These are phyloP conservation scores for Suhomyces coccinellae DNA, from an alignment of 1,139 yeast genomes.

Conservation along the genomic window DNA sequence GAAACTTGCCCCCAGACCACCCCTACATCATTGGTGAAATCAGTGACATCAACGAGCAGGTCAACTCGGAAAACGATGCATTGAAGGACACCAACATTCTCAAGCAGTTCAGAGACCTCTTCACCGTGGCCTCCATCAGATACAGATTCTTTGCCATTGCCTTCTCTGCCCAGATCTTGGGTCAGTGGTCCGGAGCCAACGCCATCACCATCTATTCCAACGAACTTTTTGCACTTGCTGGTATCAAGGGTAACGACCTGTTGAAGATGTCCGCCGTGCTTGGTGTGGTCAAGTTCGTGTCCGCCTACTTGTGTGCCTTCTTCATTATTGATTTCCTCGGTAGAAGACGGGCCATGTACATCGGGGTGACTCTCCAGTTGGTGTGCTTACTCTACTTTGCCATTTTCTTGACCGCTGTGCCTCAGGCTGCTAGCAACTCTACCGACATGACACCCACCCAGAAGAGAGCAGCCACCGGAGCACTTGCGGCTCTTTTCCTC, in stretches of 20 bases:
- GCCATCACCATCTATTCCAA: conserved; percentile 50
- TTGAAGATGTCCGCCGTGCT: conserved; percentile 50
- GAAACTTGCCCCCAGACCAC: conserved; percentile 52
- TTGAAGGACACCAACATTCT: conserved; percentile 26
- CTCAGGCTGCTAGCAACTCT: conserved; percentile 38
- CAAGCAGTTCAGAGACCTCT: conserved; percentile 32
- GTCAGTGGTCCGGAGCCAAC: conserved; percentile 67
- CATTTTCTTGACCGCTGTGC: conserved; percentile 47
- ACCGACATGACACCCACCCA: conserved; percentile 31
- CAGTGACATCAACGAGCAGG: conserved; percentile 50
- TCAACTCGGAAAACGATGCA: conserved; percentile 40
- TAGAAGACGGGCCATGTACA: conserved; percentile 39
- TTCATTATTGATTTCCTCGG: conserved; percentile 50
- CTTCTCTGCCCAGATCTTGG: conserved; percentile 48
- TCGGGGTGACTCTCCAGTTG: conserved; percentile 41
- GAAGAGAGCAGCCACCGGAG: conserved; percentile 46
- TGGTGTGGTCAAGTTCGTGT: conserved; percentile 48
- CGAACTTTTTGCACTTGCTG: conserved; percentile 53
- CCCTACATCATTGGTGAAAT: conserved; percentile 54
- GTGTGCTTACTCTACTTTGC: conserved; percentile 41
- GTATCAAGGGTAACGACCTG: conserved; percentile 37
- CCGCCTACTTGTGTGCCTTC: conserved; percentile 48
- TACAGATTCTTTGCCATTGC: conserved; percentile 48
- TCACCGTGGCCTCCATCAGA: conserved; percentile 37
- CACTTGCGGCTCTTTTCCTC: conserved; percentile 53